Evolutionary conservation across 2,329 filamentous ascomycete genomes (phyloP), one percentile per base, ranked within the genome.

Genomic region (Aspergillus sp.): DNA sequence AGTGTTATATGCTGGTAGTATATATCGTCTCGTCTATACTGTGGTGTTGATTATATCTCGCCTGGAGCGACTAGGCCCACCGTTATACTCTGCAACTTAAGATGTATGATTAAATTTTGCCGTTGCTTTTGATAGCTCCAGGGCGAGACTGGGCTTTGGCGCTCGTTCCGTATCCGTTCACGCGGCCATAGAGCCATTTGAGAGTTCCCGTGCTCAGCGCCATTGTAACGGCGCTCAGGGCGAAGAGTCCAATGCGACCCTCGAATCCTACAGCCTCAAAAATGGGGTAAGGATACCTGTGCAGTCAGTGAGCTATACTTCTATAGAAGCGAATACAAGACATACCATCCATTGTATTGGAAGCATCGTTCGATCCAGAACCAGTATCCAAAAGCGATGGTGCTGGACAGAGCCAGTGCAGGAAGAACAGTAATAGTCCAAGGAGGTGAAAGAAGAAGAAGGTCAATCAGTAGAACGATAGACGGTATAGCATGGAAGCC

Each of bases 261-360:
- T 79, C 72, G 0, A 87, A 89, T 53, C 81, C 83, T 45, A 96
- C 78, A 48, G 90, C 73, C 8, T 82, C 87, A 65, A 97, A 94
- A 25, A 97, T 83, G 1, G 93, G 92, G 74, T 97, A 97, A 0
- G 92, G 92, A 68, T 96, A 96, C 81, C 88, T 90, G 67, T 75
- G 21, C 21, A 25, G 54, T 68, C 23, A 65, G 59, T 57, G 7
- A 39, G 28, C 32, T n/a, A 1, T 13, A 10, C 10, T 9, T 12
- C 10, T 1, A 17, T 8, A 30, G 5, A 8, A 5, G 12, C 5
- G 7, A 17, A 4, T 21, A 25, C 23, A 38, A 17, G 5, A 79
- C 81, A 63, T 82, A 87, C 74, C 83, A 88, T 57, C 85, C 83
- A 66, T 89, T 89, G 58, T 81, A 76, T 10, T 73, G 68, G 64